Base-by-base conservation (phyloP, 2,329 filamentous ascomycete genomes). In the Scleromitrula shiraiana region DNA sequence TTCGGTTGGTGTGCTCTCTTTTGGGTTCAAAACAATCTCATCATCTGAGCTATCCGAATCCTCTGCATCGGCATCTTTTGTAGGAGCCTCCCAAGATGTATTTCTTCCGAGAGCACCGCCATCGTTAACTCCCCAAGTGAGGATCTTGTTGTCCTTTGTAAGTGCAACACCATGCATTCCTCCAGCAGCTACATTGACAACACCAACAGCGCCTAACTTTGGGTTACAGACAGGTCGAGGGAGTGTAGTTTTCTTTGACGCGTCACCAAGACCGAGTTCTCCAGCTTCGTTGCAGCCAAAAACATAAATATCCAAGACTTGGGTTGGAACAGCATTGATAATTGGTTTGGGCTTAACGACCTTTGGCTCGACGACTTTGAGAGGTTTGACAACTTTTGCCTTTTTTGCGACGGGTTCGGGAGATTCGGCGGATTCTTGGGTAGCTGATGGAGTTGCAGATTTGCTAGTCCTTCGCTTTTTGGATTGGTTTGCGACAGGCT, bases 111-210 rank as follows among this genome's bases (percentile, higher is more conserved):
- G 75, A 5, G 88, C 85, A 53, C 83, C 83, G 61, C 89, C 82
- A 61, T 93, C 87, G 62, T 93, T 93, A 57, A 91, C 87, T 42
- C 87, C 87, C 87, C 87, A 93, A 24, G 85, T 88, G 40, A 88
- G 69, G 56, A 93, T 83, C 67, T 82, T 81, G 71, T 88, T 87
- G 66, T 90, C 83, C 58, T 82, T 76, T 41, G 87, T 91, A 44
- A 93, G 69, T 4, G 82, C 85, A 51, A 84, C 71, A 45, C 75
- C 80, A 67, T 93, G 87, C 86, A 93, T 91, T 51, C 86, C 87
- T 50, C 88, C 88, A 51, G 82, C 80, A 42, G 84, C 81, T 50
- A 94, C 67, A 64, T 87, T 81, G 3, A 91, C 85, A 24, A 93
- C 79, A 33, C 80, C 77, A 40, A 80, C 74, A 30, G 75, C 68